Percentiles rank a stretch among this genome's conserved stretches.
phyloP scores from a whole-genome alignment of 116 monocot genomes.

The Phalaenopsis hybrid region DNA sequence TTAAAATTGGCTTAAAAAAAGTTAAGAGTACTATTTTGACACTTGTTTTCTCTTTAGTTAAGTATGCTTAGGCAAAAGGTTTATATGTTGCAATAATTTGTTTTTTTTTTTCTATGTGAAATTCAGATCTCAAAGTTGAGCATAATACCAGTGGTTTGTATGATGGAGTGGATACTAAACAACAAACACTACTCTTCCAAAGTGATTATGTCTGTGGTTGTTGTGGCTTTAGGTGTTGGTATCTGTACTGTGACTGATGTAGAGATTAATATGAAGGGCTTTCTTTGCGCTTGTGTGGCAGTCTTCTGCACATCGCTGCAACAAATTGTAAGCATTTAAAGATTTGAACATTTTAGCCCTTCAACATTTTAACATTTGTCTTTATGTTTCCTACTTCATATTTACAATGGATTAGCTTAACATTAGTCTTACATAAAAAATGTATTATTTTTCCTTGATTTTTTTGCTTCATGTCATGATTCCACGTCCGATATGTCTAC shows the following conservation, averaged over 20 bases:
- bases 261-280: slow-evolving; percentile 70
- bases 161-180: slow-evolving; percentile 82
- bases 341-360: neutral
- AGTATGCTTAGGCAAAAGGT: neutral
- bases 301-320: slow-evolving; percentile 87
- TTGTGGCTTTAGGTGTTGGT: slow-evolving; percentile 84
- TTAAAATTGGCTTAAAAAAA: too few species aligned
- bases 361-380: neutral
- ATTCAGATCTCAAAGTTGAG: slow-evolving; percentile 90
- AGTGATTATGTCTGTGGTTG: slow-evolving; percentile 62
- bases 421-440: too few species aligned
- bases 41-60: neutral
- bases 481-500: too few species aligned
- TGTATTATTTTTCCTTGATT: too few species aligned
- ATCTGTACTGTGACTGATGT: slow-evolving; percentile 93
- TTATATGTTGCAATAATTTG: slow-evolving; percentile 10
- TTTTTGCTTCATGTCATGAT: too few species aligned
- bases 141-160: slow-evolving; percentile 85
- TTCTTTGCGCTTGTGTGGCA: slow-evolving; percentile 85
- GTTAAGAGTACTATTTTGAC: too few species aligned
- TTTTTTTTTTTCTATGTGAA: neutral
- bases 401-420: too few species aligned
- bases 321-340: slow-evolving; percentile 66
- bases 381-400: neutral
- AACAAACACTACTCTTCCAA: slow-evolving; percentile 60